These are phyloP conservation scores for Thuja plicata DNA, from an alignment of 83 land plant genomes.

Conservation along the genomic window DNA sequence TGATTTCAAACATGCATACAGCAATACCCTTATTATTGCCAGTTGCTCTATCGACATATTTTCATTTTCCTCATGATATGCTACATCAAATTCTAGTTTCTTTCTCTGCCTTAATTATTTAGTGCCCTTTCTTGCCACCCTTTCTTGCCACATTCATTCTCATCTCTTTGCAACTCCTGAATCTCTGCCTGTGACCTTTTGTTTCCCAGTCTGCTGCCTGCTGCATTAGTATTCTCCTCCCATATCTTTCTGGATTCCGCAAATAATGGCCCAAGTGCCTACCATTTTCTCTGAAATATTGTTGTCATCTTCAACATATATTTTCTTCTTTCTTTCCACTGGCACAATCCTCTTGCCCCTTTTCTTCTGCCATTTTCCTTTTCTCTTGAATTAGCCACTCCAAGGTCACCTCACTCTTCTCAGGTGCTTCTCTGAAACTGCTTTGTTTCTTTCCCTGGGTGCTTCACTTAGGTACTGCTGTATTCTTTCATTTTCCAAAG, in stretches of 20 bases:
- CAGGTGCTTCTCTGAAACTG: too few relatives aligned
- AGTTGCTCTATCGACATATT: neutral
- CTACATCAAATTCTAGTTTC: neutral
- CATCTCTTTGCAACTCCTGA: neutral
- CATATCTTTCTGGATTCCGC: neutral
- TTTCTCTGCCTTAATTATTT: too few relatives aligned
- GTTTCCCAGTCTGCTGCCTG: neutral
- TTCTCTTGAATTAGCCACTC: too few relatives aligned
- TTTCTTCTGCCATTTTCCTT: neutral
- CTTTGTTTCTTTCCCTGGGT: too few relatives aligned
- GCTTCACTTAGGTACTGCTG: neutral
- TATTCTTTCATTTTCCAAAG: too few relatives aligned
- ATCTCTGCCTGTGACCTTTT: neutral
- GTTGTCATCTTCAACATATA: neutral
- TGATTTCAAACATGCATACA: neutral
- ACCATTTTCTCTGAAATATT: neutral
- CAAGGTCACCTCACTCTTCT: too few relatives aligned
- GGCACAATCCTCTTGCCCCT: neutral
- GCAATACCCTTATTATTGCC: neutral
- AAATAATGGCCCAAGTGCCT: neutral
- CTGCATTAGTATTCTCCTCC: neutral
- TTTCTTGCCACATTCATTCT: neutral
- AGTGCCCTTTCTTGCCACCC: neutral
- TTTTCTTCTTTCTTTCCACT: neutral
- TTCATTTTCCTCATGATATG: neutral